These are phyloP conservation scores for Xylariomycetidae sp. DNA, from an alignment of 2,329 filamentous ascomycete species.

Conservation along the genomic window DNA sequence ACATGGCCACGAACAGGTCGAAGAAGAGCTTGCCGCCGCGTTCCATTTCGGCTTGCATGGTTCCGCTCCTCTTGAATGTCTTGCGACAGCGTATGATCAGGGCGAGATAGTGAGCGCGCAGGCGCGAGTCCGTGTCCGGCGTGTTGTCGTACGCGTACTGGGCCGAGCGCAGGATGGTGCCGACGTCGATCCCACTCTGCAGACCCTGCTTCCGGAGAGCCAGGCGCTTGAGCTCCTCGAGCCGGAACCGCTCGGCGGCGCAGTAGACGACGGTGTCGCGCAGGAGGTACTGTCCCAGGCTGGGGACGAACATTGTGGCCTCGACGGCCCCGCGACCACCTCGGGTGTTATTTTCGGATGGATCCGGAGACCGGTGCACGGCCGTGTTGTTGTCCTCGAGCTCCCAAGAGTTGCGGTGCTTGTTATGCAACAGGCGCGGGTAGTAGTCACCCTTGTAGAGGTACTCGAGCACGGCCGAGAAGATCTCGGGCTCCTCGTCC, in stretches of 20 bases:
- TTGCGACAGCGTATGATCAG: conserved; percentile 96
- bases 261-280: conserved; percentile 95
- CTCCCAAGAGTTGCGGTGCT: conserved; percentile 80
- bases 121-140: conserved; percentile 83
- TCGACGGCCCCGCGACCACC: conserved; percentile 49
- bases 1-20: conserved; percentile 96
- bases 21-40: conserved; percentile 93
- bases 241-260: conserved; percentile 80
- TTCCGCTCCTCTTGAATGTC: conserved; percentile 97
- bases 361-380: conserved; percentile 20
- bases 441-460: conserved; percentile 97
- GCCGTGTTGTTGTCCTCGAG: conserved; percentile 75
- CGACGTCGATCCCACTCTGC: conserved; percentile 87
- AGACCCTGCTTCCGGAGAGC: conserved; percentile 91
- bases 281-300: conserved; percentile 71
- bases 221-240: conserved; percentile 88
- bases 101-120: conserved; percentile 95
- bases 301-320: conserved; percentile 73
- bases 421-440: conserved; percentile 82
- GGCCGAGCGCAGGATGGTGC: conserved; percentile 84
- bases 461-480: conserved; percentile 92
- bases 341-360: conserved; percentile 30
- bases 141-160: conserved; percentile 96
- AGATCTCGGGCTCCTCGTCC: conserved; percentile 82
- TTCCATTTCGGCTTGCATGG: conserved; percentile 99